A percentile compares a stretch with the other conserved stretches of the same genome.
Evolutionary conservation across 192 early-diverging fungal species (phyloP).

Genomic region (Coemansia sp.): DNA sequence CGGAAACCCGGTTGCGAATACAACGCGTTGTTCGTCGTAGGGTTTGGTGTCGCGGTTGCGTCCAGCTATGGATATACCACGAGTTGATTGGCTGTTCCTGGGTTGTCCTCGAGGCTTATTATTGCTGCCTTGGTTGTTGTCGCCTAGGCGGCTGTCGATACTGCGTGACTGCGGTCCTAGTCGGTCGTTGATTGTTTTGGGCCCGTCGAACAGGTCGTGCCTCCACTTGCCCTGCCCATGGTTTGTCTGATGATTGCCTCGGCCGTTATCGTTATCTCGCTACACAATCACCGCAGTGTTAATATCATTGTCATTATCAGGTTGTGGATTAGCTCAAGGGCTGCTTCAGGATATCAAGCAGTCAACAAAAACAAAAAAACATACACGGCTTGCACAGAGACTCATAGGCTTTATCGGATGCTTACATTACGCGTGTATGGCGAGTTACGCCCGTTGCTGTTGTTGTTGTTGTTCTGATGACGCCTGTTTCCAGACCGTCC

Average conservation of each 20-base stretch:
- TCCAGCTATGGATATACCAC: conserved; percentile 36
- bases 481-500: conserved; percentile 5
- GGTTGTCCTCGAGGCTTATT: neutral
- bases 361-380: too few relatives aligned
- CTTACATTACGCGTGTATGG: conserved; percentile 34
- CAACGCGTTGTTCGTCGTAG: conserved; percentile 35
- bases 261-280: neutral
- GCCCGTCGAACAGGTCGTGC: conserved; percentile 32
- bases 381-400: too few relatives aligned
- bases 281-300: neutral
- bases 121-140: neutral
- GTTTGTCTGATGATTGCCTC: neutral
- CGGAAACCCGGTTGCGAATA: conserved; percentile 37
- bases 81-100: neutral
- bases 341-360: too few relatives aligned
- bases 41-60: conserved; percentile 28
- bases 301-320: neutral
- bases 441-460: conserved; percentile 20
- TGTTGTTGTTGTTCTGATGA: conserved; percentile 9
- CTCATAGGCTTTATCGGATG: neutral
- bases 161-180: conserved; percentile 11
- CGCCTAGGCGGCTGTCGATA: conserved; percentile 2
- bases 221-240: conserved; percentile 19
- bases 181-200: conserved; percentile 37
- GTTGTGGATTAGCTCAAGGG: too few relatives aligned